Evolutionary conservation across 306 rosid genomes (phyloP), one percentile per base, ranked within the genome.

Genomic region (Cajanus cajan): DNA sequence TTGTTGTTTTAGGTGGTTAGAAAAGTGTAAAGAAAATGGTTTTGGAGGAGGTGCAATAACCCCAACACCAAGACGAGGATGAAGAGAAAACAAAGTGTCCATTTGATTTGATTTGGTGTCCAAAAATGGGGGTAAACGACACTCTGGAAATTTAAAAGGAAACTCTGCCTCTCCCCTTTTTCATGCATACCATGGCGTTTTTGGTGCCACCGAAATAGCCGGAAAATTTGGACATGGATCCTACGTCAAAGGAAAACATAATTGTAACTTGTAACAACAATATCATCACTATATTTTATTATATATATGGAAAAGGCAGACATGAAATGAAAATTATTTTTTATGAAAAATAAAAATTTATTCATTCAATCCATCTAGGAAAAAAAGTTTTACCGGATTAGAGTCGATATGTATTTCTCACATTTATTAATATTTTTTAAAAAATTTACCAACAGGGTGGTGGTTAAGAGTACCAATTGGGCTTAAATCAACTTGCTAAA

Each of bases 111-210:
- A 64, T 68, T 44, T 37, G 4, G 62, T 44, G 80, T 83, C 80
- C 83, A 45, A 83, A 83, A 83, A 70, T 82, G 85, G 76, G 79
- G 79, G 33, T 40, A 69, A 48, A 70, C 24, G 86, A 82, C 82
- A 71, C 2, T 62, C 69, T 77, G 86, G 79, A 82, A 77, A 51
- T 71, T 77, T 21, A 43, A 63, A 13, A 57, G 66, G 77, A 72
- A 83, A 39, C 48, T 44, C 21, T 51, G 22, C 55, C 45, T 61
- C 19, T 39, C 1, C 33, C 43, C 39, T 10, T 37, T 75, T 61
- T 31, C n/a, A 63, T 51, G 69, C 55, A 6, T 45, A 24, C 37
- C 44, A 31, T 68, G 21, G 73, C 76, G 31, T 74, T 75, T 82
- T 71, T 12, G 24, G 16, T 63, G 69, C 19, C 82, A 54, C 45